These are phyloP conservation scores for Euphorbia lathyris DNA, from an alignment of 345 rosid genomes.

Conservation along the genomic window DNA sequence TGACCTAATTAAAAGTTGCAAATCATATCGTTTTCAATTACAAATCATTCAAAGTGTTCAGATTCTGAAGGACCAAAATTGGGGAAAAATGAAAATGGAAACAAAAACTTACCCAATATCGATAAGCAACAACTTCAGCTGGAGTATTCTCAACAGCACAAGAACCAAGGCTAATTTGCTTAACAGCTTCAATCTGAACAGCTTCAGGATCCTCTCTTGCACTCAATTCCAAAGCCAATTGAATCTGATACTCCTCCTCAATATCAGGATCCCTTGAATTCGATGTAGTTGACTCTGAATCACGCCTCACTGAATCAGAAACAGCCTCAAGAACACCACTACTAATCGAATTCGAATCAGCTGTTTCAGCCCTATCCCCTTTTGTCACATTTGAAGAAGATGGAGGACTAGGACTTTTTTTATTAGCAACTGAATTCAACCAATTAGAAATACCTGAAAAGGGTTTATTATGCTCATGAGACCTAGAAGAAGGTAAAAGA, in stretches of 20 bases:
- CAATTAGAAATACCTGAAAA: constrained; percentile 72
- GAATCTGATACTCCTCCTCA: constrained; percentile 91
- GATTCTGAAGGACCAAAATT: constrained; percentile 3
- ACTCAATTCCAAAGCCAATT: constrained; percentile 87
- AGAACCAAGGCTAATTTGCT: constrained; percentile 86
- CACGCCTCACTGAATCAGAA: constrained; percentile 43
- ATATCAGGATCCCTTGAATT: constrained; percentile 59
- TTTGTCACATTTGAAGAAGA: constrained; percentile 51
- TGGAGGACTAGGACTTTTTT: constrained; percentile 54
- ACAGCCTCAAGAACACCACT: constrained; percentile 41
- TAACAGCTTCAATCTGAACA: constrained; percentile 94
- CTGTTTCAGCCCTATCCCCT: constrained; percentile 46
- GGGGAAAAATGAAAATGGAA: constrained; percentile 10
- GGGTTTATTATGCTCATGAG: constrained; percentile 64
- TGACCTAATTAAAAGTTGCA: neutral
- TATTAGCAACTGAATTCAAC: constrained; percentile 71
- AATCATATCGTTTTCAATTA: neutral
- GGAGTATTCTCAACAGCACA: constrained; percentile 74
- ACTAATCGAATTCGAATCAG: constrained; percentile 33
- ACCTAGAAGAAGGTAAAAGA: constrained; percentile 31
- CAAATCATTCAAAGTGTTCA: neutral
- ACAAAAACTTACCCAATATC: constrained; percentile 80
- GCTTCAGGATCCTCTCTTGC: constrained; percentile 99
- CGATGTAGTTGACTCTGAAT: constrained; percentile 51
- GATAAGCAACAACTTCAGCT: constrained; percentile 84